Evolutionary conservation across 177 flowering plant genomes (phyloP).

Genomic region (Vitis hybrid): DNA sequence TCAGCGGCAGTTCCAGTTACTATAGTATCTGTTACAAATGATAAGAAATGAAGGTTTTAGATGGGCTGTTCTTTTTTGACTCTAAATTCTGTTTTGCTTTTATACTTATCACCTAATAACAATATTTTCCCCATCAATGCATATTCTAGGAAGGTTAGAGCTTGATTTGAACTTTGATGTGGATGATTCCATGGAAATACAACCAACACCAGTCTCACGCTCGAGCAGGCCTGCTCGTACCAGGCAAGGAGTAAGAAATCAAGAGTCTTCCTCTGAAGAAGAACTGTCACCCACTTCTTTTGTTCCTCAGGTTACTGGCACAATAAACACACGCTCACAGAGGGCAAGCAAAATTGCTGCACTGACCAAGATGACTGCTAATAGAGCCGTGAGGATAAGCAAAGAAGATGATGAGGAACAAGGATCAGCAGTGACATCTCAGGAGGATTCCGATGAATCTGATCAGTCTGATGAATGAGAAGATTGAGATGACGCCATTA

Average conservation of each 20-base stretch:
- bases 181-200: slow-evolving; percentile 24
- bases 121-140: not conserved
- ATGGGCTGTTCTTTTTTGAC: too few relatives aligned
- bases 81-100: too few relatives aligned
- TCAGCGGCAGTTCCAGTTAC: too few relatives aligned
- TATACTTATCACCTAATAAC: too few relatives aligned
- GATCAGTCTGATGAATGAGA: slow-evolving; percentile 17
- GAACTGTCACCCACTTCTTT: slow-evolving; percentile 48
- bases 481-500: not conserved
- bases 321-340: slow-evolving; percentile 52
- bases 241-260: slow-evolving; percentile 49
- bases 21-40: not conserved
- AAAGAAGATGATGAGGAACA: slow-evolving; percentile 40
- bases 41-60: too few relatives aligned
- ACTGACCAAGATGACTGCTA: slow-evolving; percentile 55
- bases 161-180: slow-evolving; percentile 44
- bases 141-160: slow-evolving; percentile 54
- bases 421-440: slow-evolving; percentile 62
- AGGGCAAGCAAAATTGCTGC: slow-evolving; percentile 95
- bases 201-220: slow-evolving; percentile 62
- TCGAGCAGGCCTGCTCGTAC: slow-evolving; percentile 43
- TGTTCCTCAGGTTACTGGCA: slow-evolving; percentile 35
- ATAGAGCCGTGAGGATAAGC: slow-evolving; percentile 16
- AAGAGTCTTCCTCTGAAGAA: slow-evolving; percentile 58
- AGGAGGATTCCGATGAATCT: slow-evolving; percentile 52